Conservation (phyloP, 768 basidiomycete genomes). For the Amanita phalloides region DNA sequence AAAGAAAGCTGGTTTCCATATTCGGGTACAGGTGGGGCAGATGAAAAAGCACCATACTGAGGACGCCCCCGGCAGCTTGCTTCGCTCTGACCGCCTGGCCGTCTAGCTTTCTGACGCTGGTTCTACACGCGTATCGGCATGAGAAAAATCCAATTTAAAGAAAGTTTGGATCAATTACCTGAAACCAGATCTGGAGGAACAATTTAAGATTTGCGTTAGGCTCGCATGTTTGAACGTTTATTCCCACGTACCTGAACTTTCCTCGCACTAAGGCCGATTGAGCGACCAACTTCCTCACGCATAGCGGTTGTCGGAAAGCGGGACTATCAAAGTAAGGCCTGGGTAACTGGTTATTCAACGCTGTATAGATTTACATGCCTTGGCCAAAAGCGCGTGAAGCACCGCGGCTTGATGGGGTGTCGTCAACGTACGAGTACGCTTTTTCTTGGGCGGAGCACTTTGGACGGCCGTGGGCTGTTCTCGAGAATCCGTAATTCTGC, state of each 20-base stretch:
- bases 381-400: conserved; percentile 76
- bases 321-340: conserved; percentile 37
- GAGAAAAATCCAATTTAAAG: conserved; percentile 12
- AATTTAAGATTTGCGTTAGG: conserved; percentile 11
- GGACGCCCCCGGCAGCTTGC: conserved; percentile 34
- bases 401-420: conserved; percentile 85
- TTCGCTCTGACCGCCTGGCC: conserved; percentile 54
- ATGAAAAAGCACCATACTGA: conserved; percentile 45
- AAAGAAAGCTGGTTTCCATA: conserved; percentile 11
- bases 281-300: conserved; percentile 79
- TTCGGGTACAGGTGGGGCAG: conserved; percentile 24
- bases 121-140: conserved; percentile 37
- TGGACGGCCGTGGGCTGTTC: conserved; percentile 36
- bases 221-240: not conserved
- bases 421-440: conserved; percentile 74
- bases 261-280: conserved; percentile 81
- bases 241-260: conserved; percentile 70
- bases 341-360: not conserved
- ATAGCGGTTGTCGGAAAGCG: conserved; percentile 82
- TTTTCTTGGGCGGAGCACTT: conserved; percentile 57
- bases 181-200: conserved; percentile 72
- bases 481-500: conserved; percentile 34
- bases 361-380: conserved; percentile 37
- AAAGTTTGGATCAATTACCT: conserved; percentile 33
- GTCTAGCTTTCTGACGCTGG: conserved; percentile 79